Evolutionary conservation across 2,329 filamentous ascomycete genomes (phyloP).

Genomic region (Lecanicillium sp.): DNA sequence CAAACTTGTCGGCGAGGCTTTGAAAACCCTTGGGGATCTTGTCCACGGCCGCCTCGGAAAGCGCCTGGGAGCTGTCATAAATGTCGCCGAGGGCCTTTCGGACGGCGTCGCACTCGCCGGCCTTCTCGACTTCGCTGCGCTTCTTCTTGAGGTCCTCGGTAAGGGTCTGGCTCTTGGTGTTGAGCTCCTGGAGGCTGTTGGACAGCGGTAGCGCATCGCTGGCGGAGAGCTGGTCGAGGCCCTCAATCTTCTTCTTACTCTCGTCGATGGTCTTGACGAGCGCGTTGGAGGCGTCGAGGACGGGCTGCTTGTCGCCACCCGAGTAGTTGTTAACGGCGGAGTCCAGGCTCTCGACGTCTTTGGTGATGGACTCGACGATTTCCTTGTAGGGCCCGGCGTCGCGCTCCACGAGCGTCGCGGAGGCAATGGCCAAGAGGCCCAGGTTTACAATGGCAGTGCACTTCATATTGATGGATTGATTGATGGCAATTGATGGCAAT

Average conservation of each 20-base stretch:
- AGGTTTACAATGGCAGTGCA: background rate
- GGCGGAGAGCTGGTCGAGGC: background rate
- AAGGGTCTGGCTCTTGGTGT: slow-evolving; percentile 9
- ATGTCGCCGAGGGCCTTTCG: slow-evolving; percentile 7
- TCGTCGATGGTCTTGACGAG: slow-evolving; percentile 11
- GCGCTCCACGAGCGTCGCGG: slow-evolving; percentile 7
- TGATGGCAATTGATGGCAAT: too few species aligned
- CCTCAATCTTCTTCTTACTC: slow-evolving; percentile 7
- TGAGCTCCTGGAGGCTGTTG: slow-evolving; percentile 1
- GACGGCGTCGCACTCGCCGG: slow-evolving; percentile 9
- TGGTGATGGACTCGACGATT: slow-evolving; percentile 11
- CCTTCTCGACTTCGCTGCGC: slow-evolving; percentile 7
- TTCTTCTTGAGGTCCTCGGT: slow-evolving; percentile 17
- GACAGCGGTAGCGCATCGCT: slow-evolving; percentile 2
- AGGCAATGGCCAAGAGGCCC: slow-evolving; percentile 4
- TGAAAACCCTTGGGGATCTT: slow-evolving; percentile 9
- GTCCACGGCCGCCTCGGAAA: background rate
- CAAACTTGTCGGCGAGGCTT: slow-evolving; percentile 1
- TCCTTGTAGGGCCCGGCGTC: slow-evolving; percentile 10
- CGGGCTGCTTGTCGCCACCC: slow-evolving; percentile 7
- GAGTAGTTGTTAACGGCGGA: slow-evolving; percentile 3
- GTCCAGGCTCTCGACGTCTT: slow-evolving; percentile 8
- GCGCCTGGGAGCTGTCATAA: slow-evolving; percentile 2
- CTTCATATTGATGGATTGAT: background rate
- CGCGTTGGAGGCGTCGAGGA: slow-evolving; percentile 8